These are phyloP conservation scores for Phyllosticta capitalensis DNA, from an alignment of 2,329 filamentous ascomycete species.

Conservation along the genomic window DNA sequence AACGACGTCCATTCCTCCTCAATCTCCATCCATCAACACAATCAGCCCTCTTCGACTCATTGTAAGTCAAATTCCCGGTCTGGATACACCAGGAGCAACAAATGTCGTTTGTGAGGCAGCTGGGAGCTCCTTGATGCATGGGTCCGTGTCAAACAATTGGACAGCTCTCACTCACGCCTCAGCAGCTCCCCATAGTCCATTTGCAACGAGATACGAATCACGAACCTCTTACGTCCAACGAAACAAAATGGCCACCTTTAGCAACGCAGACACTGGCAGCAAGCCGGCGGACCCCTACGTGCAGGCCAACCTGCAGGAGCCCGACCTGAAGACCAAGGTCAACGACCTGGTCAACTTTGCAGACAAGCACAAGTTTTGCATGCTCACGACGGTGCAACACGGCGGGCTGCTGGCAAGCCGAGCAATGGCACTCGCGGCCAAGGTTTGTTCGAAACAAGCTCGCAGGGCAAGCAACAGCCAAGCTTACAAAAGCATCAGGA, in stretches of 20 bases:
- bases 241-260: conserved; percentile 22
- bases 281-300: conserved; percentile 66
- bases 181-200: neutral
- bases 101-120: neutral
- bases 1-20: neutral
- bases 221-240: neutral
- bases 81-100: neutral
- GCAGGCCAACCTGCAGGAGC: conserved; percentile 64
- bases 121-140: neutral
- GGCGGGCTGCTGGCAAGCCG: conserved; percentile 64
- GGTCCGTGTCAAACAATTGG: neutral
- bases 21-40: neutral
- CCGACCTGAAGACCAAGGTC: conserved; percentile 63
- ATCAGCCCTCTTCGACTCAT: neutral
- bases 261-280: conserved; percentile 30
- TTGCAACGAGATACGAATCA: neutral
- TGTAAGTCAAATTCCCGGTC: neutral
- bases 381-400: conserved; percentile 71
- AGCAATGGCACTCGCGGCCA: conserved; percentile 75
- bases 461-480: neutral
- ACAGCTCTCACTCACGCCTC: neutral
- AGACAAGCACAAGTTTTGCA: conserved; percentile 67
- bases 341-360: conserved; percentile 64
- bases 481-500: conserved; percentile 46
- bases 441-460: conserved; percentile 43